Conservation (phyloP, 2,329 filamentous ascomycete species). For the Verticillium isaacii region DNA sequence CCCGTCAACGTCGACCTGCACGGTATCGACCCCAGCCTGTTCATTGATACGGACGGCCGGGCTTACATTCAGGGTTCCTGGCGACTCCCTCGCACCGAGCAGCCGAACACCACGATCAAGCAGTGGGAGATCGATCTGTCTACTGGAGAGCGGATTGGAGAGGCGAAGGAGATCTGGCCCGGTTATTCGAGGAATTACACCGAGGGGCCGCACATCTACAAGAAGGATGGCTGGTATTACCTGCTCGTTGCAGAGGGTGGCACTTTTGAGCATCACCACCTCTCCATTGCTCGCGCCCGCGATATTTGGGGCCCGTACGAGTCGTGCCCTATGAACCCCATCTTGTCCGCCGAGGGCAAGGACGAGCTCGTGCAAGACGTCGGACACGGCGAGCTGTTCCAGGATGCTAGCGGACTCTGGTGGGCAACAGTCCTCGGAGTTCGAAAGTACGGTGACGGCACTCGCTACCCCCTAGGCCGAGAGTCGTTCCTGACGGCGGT, state of each 20-base stretch:
- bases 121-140: conserved; percentile 10
- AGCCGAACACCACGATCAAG: conserved; percentile 13
- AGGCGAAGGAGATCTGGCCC: neutral
- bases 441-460: conserved; percentile 5
- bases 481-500: conserved; percentile 10
- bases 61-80: conserved; percentile 24
- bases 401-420: conserved; percentile 11
- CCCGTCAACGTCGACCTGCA: conserved; percentile 26
- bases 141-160: neutral
- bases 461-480: conserved; percentile 5
- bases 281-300: conserved; percentile 21
- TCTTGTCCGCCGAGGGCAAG: conserved; percentile 18
- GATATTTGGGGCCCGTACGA: conserved; percentile 24
- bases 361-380: conserved; percentile 10
- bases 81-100: conserved; percentile 4
- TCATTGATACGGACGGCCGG: conserved; percentile 36
- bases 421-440: conserved; percentile 11
- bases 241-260: conserved; percentile 35
- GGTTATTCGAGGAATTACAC: conserved; percentile 7
- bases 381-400: conserved; percentile 11
- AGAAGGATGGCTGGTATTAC: conserved; percentile 29
- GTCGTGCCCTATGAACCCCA: conserved; percentile 17
- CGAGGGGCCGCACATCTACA: conserved; percentile 32
- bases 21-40: conserved; percentile 32
- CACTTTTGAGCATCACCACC: conserved; percentile 23